Evolutionary conservation across 1,284 basidiomycete species (phyloP), one percentile per base, ranked within the genome.

Genomic region (Heterobasidion irregulare): DNA sequence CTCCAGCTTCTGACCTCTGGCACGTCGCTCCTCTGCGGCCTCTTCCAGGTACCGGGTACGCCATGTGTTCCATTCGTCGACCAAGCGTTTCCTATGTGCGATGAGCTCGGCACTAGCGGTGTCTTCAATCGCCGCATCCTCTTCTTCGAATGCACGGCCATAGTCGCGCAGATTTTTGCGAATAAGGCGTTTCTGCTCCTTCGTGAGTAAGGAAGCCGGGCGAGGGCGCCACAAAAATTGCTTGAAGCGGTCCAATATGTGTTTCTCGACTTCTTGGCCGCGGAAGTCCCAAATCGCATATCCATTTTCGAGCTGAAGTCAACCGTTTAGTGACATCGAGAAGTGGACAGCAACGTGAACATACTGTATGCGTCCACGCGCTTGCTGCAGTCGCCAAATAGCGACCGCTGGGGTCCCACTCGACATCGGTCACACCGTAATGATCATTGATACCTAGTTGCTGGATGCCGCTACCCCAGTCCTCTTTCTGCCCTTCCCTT

Each of bases 41-140:
- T 89, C 83, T 61, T 78, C 79, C 67, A 77, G 82, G 64, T 80
- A 79, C 58, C 77, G 72, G 49, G 70, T 64, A 50, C 89, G 83
- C 97, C 97, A 99, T 38, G 94, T 92, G 73, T 99, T 96, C 97
- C 97, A 99, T 73, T 99, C 96, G 65, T 97, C 92, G 62, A 99
- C 87, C 56, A 97, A 82, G 58, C 96, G 83, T 41, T 92, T 90
- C 65, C 97, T 84, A 61, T 88, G 85, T 41, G 94, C 94, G 63
- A 96, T 83, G 56, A 98, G 82, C 73, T 98, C 96, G 6, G 94
- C 92, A 60, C 89, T 94, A 63, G 96, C 89, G 66, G 90, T 92
- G 73, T 87, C 93, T 74, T 96, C 94, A 71, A 98, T 94, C 36
- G 92, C 86, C 47, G 93, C 91, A 69, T 99, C 97, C 66, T 96